phyloP scores from a whole-genome alignment of 176 grass and related monocot species.

The Olyra latifolia region DNA sequence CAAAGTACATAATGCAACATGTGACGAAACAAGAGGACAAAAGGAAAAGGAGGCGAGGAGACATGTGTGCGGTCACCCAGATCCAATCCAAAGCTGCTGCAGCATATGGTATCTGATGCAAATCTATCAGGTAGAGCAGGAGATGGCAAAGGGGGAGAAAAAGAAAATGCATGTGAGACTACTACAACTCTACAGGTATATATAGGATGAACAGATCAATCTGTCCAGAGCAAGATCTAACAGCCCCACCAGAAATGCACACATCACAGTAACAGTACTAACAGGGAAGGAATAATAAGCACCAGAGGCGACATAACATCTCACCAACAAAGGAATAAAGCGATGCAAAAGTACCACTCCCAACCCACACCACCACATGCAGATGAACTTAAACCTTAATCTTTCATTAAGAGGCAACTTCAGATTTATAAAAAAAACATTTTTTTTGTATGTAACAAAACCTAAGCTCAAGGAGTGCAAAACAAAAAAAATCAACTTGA shows the following conservation, averaged over 20 bases:
- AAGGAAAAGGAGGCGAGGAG: background rate
- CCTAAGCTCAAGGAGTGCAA: background rate
- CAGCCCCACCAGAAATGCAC: background rate
- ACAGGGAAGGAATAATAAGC: background rate
- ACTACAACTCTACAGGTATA: too few species aligned
- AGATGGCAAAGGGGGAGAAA: background rate
- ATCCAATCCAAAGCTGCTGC: background rate
- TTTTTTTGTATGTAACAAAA: background rate
- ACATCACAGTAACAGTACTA: background rate
- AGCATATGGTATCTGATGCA: background rate
- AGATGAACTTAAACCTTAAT: background rate
- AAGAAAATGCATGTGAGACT: background rate
- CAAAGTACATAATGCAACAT: background rate
- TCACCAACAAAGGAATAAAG: slow-evolving; percentile 18
- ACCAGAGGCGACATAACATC: background rate
- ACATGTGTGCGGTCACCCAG: background rate
- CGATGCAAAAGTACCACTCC: background rate
- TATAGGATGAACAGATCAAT: background rate
- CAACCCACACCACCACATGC: background rate
- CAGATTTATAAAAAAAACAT: background rate
- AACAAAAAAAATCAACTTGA: background rate
- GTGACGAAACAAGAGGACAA: background rate
- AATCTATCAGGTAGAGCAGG: background rate
- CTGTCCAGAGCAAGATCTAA: background rate
- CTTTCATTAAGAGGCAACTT: background rate